Evolutionary conservation across 805 yeast genomes (phyloP), one percentile per base, ranked within the genome.

Genomic region (Schizosaccharomyces cryophilus): DNA sequence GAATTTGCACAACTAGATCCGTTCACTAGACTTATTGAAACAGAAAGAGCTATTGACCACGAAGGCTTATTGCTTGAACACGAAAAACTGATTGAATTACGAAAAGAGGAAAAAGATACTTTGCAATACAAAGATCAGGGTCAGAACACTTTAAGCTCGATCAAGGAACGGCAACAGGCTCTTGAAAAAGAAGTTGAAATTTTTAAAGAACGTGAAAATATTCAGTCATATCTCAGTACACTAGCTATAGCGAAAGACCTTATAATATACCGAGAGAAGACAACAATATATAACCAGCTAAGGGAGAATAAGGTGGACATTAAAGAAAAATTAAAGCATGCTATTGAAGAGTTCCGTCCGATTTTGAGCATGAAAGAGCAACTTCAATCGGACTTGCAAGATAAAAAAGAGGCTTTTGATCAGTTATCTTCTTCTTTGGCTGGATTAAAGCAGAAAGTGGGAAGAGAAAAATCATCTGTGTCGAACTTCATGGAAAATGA

Each of bases 1-100:
- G 87, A 86, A 65, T 93, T 93, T 74, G 95, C 96, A 0, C 79
- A 83, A 2, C 73, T 87, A 65, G 78, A 85, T 35, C 85, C 94
- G 0, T 88, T 85, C 64, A 80, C 81, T 63, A 72, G 90, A 7
- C 74, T 93, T 13, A 67, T 74, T 30, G 95, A 87, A 66, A 86
- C 95, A 1, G 87, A 88, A 67, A 73, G 90, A 63, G 87, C 96
- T 0, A 78, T 87, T 40, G 86, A 84, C 4, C 74, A 78, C 60
- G 78, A 83, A 2, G 75, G 78, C 47, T 71, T 89, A 64, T 69
- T 80, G 3, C 71, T 70, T 1, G 75, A 75, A 60, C 94, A 90
- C 66, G 76, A 79, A 45, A 66, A 72, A 35, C 73, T 90, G 59
- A 80, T 78, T 40, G 69, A 70, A 4, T 71, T 79, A 13, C 87